These are phyloP conservation scores for Rhododendron vialii DNA, from an alignment of 148 eudicot genomes.

Conservation along the genomic window DNA sequence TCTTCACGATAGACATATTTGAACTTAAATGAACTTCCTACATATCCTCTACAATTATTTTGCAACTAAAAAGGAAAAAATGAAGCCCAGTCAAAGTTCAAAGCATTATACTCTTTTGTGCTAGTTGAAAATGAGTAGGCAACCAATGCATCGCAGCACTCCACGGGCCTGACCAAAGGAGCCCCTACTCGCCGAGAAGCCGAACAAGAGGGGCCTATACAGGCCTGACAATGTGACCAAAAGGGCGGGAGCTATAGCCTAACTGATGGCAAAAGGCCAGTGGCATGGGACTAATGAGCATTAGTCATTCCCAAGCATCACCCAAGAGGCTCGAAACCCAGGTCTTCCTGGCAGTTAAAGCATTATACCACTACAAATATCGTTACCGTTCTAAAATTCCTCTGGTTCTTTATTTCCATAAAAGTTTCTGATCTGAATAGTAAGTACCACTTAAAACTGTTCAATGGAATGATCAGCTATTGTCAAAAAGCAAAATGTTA, in stretches of 20 bases:
- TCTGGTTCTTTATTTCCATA: neutral
- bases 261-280: neutral
- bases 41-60: neutral
- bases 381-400: neutral
- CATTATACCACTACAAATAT: neutral
- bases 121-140: neutral
- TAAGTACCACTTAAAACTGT: neutral
- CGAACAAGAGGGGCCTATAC: neutral
- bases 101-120: neutral
- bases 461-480: neutral
- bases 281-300: neutral
- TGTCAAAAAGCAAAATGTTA: neutral
- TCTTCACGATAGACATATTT: neutral
- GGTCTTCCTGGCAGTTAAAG: neutral
- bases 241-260: neutral
- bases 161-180: neutral
- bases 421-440: neutral
- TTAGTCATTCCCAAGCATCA: neutral
- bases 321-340: neutral
- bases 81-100: neutral
- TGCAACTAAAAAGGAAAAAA: neutral
- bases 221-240: neutral
- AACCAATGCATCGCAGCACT: neutral
- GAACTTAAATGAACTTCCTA: neutral
- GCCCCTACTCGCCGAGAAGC: neutral